phyloP scores from a whole-genome alignment of 2,329 filamentous ascomycete species.

The Beauveria caledonica region DNA sequence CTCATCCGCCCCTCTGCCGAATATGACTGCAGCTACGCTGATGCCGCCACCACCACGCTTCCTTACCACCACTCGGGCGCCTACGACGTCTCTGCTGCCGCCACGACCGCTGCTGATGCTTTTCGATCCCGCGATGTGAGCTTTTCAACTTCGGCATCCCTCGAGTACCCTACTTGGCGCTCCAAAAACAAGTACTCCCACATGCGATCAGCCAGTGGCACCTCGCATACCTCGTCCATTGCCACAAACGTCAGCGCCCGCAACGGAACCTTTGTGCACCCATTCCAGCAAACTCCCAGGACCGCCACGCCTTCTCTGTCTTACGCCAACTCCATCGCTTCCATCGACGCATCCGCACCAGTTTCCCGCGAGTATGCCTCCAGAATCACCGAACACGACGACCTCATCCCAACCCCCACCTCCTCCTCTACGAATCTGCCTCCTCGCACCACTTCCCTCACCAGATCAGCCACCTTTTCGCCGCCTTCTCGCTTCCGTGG shows the following conservation, averaged over 20 bases:
- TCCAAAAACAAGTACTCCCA: conserved; percentile 41
- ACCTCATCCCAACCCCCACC: conserved; percentile 24
- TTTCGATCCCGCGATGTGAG: conserved; percentile 33
- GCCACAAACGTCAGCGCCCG: conserved; percentile 44
- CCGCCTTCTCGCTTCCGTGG: conserved; percentile 11
- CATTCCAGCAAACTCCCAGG: conserved; percentile 56
- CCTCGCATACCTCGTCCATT: conserved; percentile 48
- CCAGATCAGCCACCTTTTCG: neutral
- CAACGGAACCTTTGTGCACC: conserved; percentile 49
- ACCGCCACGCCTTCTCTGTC: conserved; percentile 52
- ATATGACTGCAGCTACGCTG: conserved; percentile 18
- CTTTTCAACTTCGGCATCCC: conserved; percentile 33
- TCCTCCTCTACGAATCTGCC: conserved; percentile 13
- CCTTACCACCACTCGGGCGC: conserved; percentile 2
- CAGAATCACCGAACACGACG: conserved; percentile 46
- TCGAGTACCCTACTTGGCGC: conserved; percentile 23
- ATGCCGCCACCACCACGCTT: neutral
- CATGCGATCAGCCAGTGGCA: conserved; percentile 49
- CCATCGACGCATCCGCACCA: conserved; percentile 34
- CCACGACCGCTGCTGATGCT: conserved; percentile 13
- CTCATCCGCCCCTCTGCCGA: conserved; percentile 19
- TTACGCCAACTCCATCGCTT: conserved; percentile 48
- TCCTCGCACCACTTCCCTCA: conserved; percentile 5
- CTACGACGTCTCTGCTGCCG: conserved; percentile 13
- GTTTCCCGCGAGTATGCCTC: conserved; percentile 44